Evolutionary conservation across 441 rosid genomes (phyloP).

Genomic region (Aleurites moluccanus): DNA sequence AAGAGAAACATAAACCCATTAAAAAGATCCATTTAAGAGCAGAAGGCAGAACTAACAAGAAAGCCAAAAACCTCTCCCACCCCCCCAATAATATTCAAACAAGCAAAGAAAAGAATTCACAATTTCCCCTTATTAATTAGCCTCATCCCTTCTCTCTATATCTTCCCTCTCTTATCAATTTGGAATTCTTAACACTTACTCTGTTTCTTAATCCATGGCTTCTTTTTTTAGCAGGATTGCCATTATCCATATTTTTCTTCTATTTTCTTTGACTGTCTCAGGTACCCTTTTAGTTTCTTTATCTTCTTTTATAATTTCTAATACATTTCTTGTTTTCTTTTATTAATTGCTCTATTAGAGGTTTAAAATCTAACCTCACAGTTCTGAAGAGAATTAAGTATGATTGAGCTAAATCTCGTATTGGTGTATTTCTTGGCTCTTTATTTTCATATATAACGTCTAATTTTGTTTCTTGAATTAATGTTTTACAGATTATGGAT

Average conservation of each 20-base stretch:
- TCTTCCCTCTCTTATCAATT: conserved; percentile 9
- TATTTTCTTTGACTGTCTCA: conserved; percentile 39
- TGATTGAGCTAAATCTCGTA: too few relatives aligned
- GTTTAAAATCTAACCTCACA: too few relatives aligned
- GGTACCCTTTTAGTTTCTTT: conserved; percentile 37
- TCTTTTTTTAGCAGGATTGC: conserved; percentile 30
- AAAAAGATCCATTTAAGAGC: conserved; percentile 16
- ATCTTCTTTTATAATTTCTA: background rate
- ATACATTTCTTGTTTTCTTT: background rate
- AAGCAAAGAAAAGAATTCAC: conserved; percentile 65
- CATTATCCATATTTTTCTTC: conserved; percentile 40
- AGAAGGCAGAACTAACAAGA: conserved; percentile 37
- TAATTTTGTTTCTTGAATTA: background rate
- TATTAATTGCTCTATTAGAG: too few relatives aligned
- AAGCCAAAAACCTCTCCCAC: conserved; percentile 14
- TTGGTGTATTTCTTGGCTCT: too few relatives aligned
- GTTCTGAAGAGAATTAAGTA: too few relatives aligned
- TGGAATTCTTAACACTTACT: conserved; percentile 16
- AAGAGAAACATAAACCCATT: conserved; percentile 17
- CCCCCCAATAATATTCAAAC: conserved; percentile 36
- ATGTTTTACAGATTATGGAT: conserved; percentile 42
- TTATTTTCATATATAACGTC: background rate
- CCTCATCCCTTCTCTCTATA: conserved; percentile 28
- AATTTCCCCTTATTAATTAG: background rate
- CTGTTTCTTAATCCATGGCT: conserved; percentile 32